Conservation (phyloP, 768 basidiomycete species). For the Hygrophoropsis aurantiaca region DNA sequence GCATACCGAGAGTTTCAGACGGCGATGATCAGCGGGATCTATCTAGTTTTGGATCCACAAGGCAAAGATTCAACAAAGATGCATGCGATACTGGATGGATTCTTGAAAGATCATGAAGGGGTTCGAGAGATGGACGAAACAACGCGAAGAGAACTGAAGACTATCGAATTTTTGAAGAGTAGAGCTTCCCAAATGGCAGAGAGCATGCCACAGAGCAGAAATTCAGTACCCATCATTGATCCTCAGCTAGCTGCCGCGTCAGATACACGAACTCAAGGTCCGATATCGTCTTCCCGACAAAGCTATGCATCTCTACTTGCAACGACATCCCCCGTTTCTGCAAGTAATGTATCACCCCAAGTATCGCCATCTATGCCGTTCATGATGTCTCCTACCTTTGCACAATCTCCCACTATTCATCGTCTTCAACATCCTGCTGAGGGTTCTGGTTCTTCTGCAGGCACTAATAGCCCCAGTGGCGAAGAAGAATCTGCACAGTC, state of each 20-base stretch:
- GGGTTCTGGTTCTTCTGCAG: constrained; percentile 55
- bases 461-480: constrained; percentile 65
- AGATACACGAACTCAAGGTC: constrained; percentile 1
- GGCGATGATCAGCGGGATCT: constrained; percentile 87
- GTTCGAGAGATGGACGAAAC: constrained; percentile 76
- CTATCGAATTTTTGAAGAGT: constrained; percentile 76
- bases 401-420: constrained; percentile 54
- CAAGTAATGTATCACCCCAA: constrained; percentile 17
- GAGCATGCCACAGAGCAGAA: constrained; percentile 21
- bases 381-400: constrained; percentile 23
- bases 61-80: constrained; percentile 68
- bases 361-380: constrained; percentile 16
- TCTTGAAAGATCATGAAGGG: constrained; percentile 57
- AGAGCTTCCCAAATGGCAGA: constrained; percentile 59
- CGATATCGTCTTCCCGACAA: constrained; percentile 15
- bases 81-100: constrained; percentile 78
- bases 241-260: constrained; percentile 36
- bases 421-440: constrained; percentile 58
- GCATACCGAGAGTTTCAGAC: constrained; percentile 88
- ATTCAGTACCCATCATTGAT: constrained; percentile 36
- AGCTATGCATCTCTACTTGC: constrained; percentile 23
- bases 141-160: constrained; percentile 78
- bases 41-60: constrained; percentile 75
- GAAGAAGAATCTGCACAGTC: constrained; percentile 78
- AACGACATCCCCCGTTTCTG: constrained; percentile 9